Conservation (phyloP, 768 basidiomycete species). For the Tricholomella constricta region DNA sequence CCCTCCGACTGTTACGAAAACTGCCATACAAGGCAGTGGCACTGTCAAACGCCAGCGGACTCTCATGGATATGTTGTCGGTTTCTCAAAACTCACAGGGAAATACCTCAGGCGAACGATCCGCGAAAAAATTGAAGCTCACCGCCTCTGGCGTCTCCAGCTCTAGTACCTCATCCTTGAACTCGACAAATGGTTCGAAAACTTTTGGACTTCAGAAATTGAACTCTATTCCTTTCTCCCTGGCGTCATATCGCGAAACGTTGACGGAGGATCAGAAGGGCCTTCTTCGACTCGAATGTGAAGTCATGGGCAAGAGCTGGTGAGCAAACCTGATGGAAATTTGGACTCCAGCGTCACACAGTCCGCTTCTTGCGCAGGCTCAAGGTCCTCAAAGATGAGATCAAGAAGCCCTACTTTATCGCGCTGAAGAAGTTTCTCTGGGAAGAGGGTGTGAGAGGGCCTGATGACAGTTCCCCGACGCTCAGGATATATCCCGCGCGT, state of each 20-base stretch:
- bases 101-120: conserved; percentile 28
- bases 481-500: conserved; percentile 82
- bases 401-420: conserved; percentile 73
- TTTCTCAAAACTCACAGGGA: conserved; percentile 25
- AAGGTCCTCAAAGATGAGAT: conserved; percentile 76
- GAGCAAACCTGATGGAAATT: conserved; percentile 18
- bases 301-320: conserved; percentile 77
- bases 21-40: conserved; percentile 9
- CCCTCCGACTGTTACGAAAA: neutral
- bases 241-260: conserved; percentile 49
- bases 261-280: conserved; percentile 57
- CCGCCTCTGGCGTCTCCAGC: conserved; percentile 20
- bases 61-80: conserved; percentile 62
- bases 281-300: conserved; percentile 71
- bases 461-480: conserved; percentile 42
- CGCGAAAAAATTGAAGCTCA: conserved; percentile 51
- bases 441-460: conserved; percentile 59
- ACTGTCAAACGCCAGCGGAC: conserved; percentile 60
- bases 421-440: conserved; percentile 71
- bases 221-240: conserved; percentile 74
- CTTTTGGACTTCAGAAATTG: conserved; percentile 35
- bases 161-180: conserved; percentile 21
- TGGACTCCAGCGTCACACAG: neutral
- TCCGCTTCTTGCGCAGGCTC: conserved; percentile 48
- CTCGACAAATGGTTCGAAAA: conserved; percentile 6